Conservation (phyloP, 768 basidiomycete species). For the Clitopilus hobsonii region DNA sequence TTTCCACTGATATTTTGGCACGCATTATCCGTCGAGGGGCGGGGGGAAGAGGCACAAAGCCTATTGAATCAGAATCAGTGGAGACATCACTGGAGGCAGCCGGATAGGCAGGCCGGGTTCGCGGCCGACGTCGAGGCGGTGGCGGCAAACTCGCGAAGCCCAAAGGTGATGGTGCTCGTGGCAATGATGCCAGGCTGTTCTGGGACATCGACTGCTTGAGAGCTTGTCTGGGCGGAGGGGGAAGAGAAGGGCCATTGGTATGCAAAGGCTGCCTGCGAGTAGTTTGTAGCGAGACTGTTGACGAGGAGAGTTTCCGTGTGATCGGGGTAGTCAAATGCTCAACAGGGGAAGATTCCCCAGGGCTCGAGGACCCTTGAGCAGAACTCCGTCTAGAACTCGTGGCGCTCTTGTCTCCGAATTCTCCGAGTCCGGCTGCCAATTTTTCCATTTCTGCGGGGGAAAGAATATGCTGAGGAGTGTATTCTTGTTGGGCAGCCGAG, state of each 20-base stretch:
- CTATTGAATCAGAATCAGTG: constrained; percentile 7
- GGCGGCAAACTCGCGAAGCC: constrained; percentile 44
- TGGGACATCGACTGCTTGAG: constrained; percentile 31
- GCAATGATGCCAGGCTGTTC: constrained; percentile 15
- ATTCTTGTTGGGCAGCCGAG: too few species aligned
- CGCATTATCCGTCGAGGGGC: constrained; percentile 19
- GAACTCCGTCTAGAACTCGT: background rate
- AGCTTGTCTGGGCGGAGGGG: constrained; percentile 6
- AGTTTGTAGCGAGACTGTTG: constrained; percentile 5
- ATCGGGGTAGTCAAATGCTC: constrained; percentile 11
- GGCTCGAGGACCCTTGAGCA: background rate
- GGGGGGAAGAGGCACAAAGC: constrained; percentile 29
- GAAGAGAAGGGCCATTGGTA: background rate
- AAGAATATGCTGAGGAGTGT: constrained; percentile 62
- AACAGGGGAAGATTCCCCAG: constrained; percentile 8
- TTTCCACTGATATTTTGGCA: constrained; percentile 31
- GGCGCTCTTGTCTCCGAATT: constrained; percentile 2
- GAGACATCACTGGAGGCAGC: constrained; percentile 7
- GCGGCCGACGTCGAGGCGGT: constrained; percentile 43
- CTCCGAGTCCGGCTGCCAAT: constrained; percentile 49
- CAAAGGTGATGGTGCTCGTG: constrained; percentile 16
- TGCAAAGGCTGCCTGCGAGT: background rate
- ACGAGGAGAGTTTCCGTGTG: constrained; percentile 6
- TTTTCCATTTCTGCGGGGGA: constrained; percentile 61
- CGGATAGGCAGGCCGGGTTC: constrained; percentile 19